Evolutionary conservation across 1,284 basidiomycete genomes (phyloP).

Genomic region (Ceratobasidium sp.): DNA sequence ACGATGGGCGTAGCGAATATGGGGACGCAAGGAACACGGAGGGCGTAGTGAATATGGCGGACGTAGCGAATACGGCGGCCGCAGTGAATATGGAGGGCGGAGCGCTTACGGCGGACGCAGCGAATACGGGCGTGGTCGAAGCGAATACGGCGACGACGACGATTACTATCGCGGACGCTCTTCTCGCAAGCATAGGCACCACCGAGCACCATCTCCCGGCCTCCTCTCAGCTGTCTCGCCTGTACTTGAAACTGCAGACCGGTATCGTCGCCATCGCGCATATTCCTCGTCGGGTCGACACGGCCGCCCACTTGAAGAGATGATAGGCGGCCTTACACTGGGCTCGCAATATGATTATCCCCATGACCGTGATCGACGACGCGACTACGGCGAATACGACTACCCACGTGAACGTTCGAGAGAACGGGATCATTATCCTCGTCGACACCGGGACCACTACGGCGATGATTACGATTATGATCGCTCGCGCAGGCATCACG

Average conservation of each 20-base stretch:
- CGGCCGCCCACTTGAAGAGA: background rate
- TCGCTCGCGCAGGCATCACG: background rate
- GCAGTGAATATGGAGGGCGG: background rate
- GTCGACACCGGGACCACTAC: background rate
- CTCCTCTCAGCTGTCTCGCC: background rate
- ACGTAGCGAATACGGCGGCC: background rate
- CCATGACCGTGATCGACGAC: background rate
- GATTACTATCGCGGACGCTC: background rate
- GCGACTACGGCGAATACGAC: background rate
- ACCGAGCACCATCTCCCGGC: constrained; percentile 2
- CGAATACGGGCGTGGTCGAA: background rate
- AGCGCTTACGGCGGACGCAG: background rate
- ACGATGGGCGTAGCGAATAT: background rate
- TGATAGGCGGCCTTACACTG: background rate
- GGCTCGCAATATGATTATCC: background rate
- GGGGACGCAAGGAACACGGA: background rate
- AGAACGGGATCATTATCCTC: constrained; percentile 1
- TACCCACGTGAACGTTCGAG: background rate
- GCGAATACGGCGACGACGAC: background rate
- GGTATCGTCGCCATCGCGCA: constrained; percentile 8
- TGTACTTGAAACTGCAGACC: background rate
- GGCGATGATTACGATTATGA: background rate
- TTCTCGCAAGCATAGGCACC: background rate
- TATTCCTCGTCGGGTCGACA: background rate
- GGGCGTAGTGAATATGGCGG: constrained; percentile 1